A percentile compares a stretch with the other conserved stretches of the same genome.
Conservation (phyloP, 2,329 filamentous ascomycete species). For the Diplodia scrobiculata region DNA sequence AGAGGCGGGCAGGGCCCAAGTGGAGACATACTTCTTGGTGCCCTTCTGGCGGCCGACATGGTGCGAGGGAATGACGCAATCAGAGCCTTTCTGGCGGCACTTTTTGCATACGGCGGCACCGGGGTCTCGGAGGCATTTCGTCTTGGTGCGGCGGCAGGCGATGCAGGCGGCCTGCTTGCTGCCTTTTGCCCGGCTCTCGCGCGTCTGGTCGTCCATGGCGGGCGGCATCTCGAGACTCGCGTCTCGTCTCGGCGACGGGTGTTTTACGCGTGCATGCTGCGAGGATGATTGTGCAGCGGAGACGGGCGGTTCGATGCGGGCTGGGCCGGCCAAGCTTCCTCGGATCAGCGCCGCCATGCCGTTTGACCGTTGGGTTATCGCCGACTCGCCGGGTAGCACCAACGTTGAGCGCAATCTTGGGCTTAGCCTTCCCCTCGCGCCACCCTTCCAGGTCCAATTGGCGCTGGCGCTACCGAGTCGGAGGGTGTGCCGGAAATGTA, state of each 20-base stretch:
- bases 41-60: slow-evolving; percentile 73
- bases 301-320: background rate
- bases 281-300: slow-evolving; percentile 1
- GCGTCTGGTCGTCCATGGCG: background rate
- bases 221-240: background rate
- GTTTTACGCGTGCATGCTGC: background rate
- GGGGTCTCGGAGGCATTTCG: slow-evolving; percentile 63
- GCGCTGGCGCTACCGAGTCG: no score
- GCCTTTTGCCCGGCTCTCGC: slow-evolving; percentile 8
- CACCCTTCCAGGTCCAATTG: no score
- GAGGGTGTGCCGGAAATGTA: no score
- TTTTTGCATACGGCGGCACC: slow-evolving; percentile 61
- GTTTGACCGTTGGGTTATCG: no score
- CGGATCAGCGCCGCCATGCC: background rate
- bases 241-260: background rate
- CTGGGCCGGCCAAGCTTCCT: background rate
- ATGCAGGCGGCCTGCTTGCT: slow-evolving; percentile 59
- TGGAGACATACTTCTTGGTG: slow-evolving; percentile 66
- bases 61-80: slow-evolving; percentile 68
- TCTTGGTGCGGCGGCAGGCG: slow-evolving; percentile 67
- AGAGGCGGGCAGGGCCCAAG: background rate
- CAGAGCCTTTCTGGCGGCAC: slow-evolving; percentile 59
- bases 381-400: no score
- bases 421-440: no score
- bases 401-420: no score